phyloP scores from a whole-genome alignment of 768 basidiomycete species.

The Ramaria rubella region DNA sequence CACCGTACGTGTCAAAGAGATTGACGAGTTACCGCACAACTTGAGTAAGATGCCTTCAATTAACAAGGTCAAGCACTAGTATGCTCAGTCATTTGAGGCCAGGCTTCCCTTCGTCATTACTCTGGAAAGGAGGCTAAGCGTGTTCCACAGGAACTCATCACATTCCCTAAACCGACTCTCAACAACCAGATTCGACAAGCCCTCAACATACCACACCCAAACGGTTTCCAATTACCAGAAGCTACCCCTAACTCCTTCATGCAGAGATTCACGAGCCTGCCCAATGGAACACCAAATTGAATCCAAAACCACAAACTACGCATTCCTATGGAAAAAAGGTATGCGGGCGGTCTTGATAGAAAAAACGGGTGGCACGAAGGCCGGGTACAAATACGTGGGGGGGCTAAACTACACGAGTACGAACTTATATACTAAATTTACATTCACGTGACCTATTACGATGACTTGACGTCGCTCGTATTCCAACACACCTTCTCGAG shows the following conservation, averaged over 20 bases:
- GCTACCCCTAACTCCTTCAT: conserved; percentile 77
- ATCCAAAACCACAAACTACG: conserved; percentile 55
- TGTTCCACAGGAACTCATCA: conserved; percentile 70
- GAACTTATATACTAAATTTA: no score
- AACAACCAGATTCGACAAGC: conserved; percentile 63
- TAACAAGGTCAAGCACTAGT: conserved; percentile 95
- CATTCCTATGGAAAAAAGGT: conserved; percentile 83
- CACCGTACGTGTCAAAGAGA: conserved; percentile 95
- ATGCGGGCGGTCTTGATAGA: conserved; percentile 24
- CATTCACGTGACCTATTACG: no score
- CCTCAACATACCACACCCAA: conserved; percentile 41
- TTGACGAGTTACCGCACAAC: conserved; percentile 89
- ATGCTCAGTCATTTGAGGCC: conserved; percentile 97
- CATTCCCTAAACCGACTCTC: conserved; percentile 72
- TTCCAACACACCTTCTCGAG: no score
- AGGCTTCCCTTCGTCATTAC: conserved; percentile 22
- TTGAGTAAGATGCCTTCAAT: conserved; percentile 89
- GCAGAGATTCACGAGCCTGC: conserved; percentile 32
- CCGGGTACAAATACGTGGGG: no score
- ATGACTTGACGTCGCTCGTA: no score
- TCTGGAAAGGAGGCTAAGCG: background rate
- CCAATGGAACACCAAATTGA: conserved; percentile 31
- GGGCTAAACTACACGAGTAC: no score
- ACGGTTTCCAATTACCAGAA: conserved; percentile 53
- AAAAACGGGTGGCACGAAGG: no score